Evolutionary conservation across 1,284 basidiomycete genomes (phyloP), one percentile per base, ranked within the genome.

Genomic region (Ganoderma multipileum): DNA sequence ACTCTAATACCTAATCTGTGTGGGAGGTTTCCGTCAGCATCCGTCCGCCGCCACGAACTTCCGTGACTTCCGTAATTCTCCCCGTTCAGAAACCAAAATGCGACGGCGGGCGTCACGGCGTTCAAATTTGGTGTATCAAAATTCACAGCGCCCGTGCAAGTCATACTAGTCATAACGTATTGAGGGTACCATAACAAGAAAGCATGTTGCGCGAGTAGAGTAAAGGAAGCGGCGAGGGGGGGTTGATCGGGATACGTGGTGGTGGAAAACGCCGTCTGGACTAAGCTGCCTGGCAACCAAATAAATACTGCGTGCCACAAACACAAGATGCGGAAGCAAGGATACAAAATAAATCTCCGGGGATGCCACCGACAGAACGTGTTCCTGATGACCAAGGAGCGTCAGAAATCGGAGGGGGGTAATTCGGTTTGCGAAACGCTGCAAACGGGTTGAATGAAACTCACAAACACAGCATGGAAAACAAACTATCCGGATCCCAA

Each of bases 141-240:
- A 14, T 38, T 59, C 36, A 39, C 58, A 65, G 14, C 23, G 9
- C 47, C 47, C 23, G 47, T 50, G 23, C 61, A 64, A 16, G 63
- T 63, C 64, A 60, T 61, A 71, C 65, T 72, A 62, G 11, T 62
- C 59, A 69, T 69, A 69, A 72, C 69, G 70, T 69, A 65, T 67
- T 42, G 67, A 57, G 23, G 47, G 23, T 68, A 72, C 66, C 69
- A 71, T 69, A 71, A 39, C 42, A 44, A 26, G 50, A 50, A 33
- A 47, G 63, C 69, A 68, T 65, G 52, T 58, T 66, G 63, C 62
- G 63, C 55, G 39, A 61, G 44, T 52, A 38, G 20, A 39, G 26
- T 68, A 68, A 12, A 28, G 44, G 39, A 63, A 52, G 8, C 16
- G 20, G 23, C 26, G 28, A 39, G 38, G 38, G 26, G 38, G n/a